Conservation (phyloP, 164 flowering plant species). For the Berberis thunbergii region DNA sequence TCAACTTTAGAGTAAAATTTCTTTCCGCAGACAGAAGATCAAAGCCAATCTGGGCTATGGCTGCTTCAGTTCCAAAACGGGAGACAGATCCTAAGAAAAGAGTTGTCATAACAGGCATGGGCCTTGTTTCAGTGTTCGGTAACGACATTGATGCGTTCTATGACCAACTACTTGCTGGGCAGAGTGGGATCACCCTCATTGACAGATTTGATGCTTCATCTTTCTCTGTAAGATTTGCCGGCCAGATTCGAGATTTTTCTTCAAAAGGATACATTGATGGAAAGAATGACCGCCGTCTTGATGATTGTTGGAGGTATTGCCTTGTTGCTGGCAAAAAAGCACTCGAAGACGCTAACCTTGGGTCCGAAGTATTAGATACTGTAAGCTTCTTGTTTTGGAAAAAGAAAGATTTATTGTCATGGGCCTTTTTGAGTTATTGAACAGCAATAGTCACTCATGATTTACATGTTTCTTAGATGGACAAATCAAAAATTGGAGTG, state of each 20-base stretch:
- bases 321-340: slow-evolving; percentile 65
- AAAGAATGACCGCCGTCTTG: slow-evolving; percentile 66
- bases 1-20: not conserved
- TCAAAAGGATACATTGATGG: slow-evolving; percentile 64
- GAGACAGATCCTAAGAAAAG: slow-evolving; percentile 66
- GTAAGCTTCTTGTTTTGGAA: slow-evolving; percentile 18
- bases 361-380: slow-evolving; percentile 37
- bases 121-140: slow-evolving; percentile 68
- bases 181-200: slow-evolving; percentile 56
- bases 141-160: slow-evolving; percentile 56
- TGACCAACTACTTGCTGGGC: slow-evolving; percentile 55
- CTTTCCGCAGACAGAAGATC: slow-evolving; percentile 29
- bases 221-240: slow-evolving; percentile 52
- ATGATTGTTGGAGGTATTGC: slow-evolving; percentile 69
- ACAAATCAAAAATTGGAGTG: slow-evolving; percentile 44
- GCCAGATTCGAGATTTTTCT: slow-evolving; percentile 60
- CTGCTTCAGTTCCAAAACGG: slow-evolving; percentile 54
- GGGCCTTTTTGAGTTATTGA: not conserved
- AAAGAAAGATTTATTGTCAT: not conserved
- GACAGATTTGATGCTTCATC: slow-evolving; percentile 64
- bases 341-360: slow-evolving; percentile 60
- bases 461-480: slow-evolving; percentile 37
- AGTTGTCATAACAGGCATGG: slow-evolving; percentile 72
- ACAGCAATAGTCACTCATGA: not conserved
- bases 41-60: slow-evolving; percentile 37